Evolutionary conservation across 139 green algal species (phyloP), one percentile per base, ranked within the genome.

Genomic region (Asterochloris erici): DNA sequence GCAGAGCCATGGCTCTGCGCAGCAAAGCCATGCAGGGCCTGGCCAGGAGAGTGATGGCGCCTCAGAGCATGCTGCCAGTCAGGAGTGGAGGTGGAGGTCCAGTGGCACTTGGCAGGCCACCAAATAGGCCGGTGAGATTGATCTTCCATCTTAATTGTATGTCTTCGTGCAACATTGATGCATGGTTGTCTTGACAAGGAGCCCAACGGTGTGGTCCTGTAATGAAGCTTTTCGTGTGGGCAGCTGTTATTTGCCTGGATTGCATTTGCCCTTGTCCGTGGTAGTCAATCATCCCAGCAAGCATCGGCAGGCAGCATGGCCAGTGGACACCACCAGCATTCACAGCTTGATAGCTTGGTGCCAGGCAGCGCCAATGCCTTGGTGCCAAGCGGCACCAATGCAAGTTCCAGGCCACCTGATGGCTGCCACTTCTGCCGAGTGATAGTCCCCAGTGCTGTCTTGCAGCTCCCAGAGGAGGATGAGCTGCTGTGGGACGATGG

Each of bases 401-500:
- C 38, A 2, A 54, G 38, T 54, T 54, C 6, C 6, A 54, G 38
- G 38, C 38, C 38, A 54, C 6, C 2, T 54, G 38, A 54, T 54
- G 38, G 38, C 38, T 54, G 38, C 38, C 6, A 54, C 2, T 54
- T 54, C n/a, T 54, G 38, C 2, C 6, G 4, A 54, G 6, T 76
- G 74, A 79, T 64, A 21, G 10, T 14, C 60, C 27, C n/a, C 21
- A 68, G 17, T 73, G 77, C 27, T 66, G 27, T 47, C 38, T 14
- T 82, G 68, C 82, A 85, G 78, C 84, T 95, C 13, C 81, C 88
- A 17, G 91, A 95, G 83, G 68, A 92, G 64, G 90, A 95, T 74
- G 91, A 95, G 84, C 83, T 95, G 79, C 90, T 82, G 24, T 95
- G 91, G 91, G 90, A 95, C 76, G 91, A 95, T 82, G 91, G 91